phyloP scores from a whole-genome alignment of 2,329 filamentous ascomycete species.

The Myriosclerotinia duriaeana region DNA sequence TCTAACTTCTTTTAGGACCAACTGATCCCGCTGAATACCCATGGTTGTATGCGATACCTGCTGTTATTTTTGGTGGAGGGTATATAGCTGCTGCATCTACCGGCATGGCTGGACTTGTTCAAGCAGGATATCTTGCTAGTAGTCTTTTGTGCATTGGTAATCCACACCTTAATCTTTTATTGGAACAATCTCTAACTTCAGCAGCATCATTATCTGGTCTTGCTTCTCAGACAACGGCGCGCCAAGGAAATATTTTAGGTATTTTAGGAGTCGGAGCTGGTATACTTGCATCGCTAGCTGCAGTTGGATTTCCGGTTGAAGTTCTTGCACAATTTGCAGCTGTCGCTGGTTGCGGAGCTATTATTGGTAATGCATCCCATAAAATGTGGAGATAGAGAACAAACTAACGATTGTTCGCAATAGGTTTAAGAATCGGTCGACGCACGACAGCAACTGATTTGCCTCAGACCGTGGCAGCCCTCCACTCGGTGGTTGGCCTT shows the following conservation, averaged over 20 bases:
- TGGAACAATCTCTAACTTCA: neutral
- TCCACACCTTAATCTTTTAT: too few species aligned
- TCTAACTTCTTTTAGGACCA: constrained; percentile 50
- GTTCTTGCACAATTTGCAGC: constrained; percentile 77
- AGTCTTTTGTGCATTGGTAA: constrained; percentile 74
- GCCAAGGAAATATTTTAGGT: constrained; percentile 81
- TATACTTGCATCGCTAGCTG: constrained; percentile 77
- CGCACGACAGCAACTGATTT: constrained; percentile 85
- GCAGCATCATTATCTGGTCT: constrained; percentile 71
- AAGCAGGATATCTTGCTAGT: constrained; percentile 83
- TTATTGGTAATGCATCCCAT: constrained; percentile 50
- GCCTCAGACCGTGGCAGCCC: constrained; percentile 82
- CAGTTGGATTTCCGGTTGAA: constrained; percentile 76
- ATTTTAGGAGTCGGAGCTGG: constrained; percentile 83
- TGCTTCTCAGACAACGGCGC: constrained; percentile 77
- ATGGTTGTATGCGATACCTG: constrained; percentile 81
- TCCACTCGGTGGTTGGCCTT: constrained; percentile 87
- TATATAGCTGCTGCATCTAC: constrained; percentile 78
- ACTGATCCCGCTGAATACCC: constrained; percentile 87
- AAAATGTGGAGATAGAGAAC: neutral
- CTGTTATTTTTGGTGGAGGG: constrained; percentile 73
- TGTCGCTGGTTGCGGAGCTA: constrained; percentile 68
- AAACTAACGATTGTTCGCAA: neutral
- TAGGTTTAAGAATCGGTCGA: constrained; percentile 73
- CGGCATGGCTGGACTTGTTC: constrained; percentile 79